These are phyloP conservation scores for Vanderwaltozyma verrucispora DNA, from an alignment of 805 yeast species.

Conservation along the genomic window DNA sequence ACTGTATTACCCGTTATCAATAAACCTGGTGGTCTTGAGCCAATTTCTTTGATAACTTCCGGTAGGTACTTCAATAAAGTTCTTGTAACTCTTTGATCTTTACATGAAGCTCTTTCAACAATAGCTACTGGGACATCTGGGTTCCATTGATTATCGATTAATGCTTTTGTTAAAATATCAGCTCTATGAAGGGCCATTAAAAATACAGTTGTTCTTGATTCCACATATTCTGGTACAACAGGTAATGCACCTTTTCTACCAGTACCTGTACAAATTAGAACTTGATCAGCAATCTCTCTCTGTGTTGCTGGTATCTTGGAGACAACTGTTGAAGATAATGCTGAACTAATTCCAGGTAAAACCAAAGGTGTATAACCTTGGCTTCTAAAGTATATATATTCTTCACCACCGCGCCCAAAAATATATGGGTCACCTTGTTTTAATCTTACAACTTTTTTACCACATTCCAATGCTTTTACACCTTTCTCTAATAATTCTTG, in stretches of 20 bases:
- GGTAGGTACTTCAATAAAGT: conserved; percentile 59
- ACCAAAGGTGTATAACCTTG: conserved; percentile 68
- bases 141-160: conserved; percentile 56
- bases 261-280: conserved; percentile 87
- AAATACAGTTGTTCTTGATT: conserved; percentile 72
- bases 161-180: conserved; percentile 37
- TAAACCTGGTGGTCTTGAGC: conserved; percentile 89
- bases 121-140: conserved; percentile 66
- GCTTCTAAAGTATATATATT: conserved; percentile 52
- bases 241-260: conserved; percentile 84
- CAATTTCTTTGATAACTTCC: conserved; percentile 62
- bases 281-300: conserved; percentile 85
- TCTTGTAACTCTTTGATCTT: conserved; percentile 79
- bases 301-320: conserved; percentile 87
- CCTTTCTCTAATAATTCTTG: conserved; percentile 71
- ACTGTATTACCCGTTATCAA: conserved; percentile 77
- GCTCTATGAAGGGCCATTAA: conserved; percentile 82
- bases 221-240: conserved; percentile 59
- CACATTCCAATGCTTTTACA: conserved; percentile 48
- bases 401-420: conserved; percentile 96
- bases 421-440: conserved; percentile 97
- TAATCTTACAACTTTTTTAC: conserved; percentile 73
- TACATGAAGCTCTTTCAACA: conserved; percentile 86
- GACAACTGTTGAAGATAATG: conserved; percentile 75
- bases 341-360: conserved; percentile 82